phyloP scores from a whole-genome alignment of 768 basidiomycete species.

The Pleurotus cornucopiae region DNA sequence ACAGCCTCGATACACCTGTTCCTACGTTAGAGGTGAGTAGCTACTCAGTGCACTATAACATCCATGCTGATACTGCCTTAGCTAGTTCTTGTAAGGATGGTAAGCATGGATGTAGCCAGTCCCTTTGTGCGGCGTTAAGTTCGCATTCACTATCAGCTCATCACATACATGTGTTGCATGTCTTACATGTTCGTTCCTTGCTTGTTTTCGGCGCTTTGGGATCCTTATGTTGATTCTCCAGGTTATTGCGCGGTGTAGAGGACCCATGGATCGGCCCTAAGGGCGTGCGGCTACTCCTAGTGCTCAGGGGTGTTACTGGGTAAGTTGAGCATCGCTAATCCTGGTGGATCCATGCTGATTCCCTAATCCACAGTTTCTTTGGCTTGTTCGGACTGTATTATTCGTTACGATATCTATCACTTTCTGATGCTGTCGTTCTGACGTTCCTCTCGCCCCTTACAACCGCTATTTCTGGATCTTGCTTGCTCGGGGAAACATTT shows the following conservation, averaged over 20 bases:
- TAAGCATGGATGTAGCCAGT: conserved; percentile 17
- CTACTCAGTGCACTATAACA: neutral
- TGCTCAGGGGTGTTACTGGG: conserved; percentile 62
- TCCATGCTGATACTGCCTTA: conserved; percentile 15
- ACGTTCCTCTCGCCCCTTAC: conserved; percentile 70
- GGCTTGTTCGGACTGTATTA: conserved; percentile 69
- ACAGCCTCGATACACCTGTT: conserved; percentile 52
- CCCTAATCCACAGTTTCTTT: conserved; percentile 50
- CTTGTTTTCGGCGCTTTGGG: neutral
- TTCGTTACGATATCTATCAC: conserved; percentile 67
- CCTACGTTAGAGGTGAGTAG: conserved; percentile 48
- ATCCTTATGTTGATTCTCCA: conserved; percentile 15
- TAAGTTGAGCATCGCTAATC: conserved; percentile 21
- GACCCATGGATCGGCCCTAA: conserved; percentile 70
- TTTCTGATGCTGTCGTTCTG: conserved; percentile 76
- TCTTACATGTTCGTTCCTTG: conserved; percentile 39
- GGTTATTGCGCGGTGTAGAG: conserved; percentile 32
- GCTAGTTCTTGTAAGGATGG: conserved; percentile 60
- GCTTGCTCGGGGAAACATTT: conserved; percentile 60
- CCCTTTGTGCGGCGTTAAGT: conserved; percentile 2
- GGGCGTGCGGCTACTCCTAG: conserved; percentile 55
- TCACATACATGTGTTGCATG: conserved; percentile 50
- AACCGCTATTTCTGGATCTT: conserved; percentile 56
- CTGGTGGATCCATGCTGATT: too few relatives aligned
- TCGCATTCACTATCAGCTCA: conserved; percentile 27